Evolutionary conservation across 2,329 filamentous ascomycete species (phyloP).

Genomic region (Whalleya microplaca): DNA sequence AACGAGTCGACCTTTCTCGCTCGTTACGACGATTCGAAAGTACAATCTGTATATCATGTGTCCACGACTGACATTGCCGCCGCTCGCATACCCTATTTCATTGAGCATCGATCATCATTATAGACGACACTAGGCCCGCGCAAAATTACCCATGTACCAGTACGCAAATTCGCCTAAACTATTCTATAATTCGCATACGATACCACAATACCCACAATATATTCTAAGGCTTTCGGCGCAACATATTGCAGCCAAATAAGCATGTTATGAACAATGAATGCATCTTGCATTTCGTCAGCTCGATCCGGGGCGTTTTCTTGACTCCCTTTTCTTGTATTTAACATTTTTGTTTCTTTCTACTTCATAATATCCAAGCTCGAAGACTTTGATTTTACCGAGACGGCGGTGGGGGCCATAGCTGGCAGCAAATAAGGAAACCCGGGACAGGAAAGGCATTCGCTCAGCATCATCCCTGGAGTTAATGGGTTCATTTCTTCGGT

Average conservation of each 20-base stretch:
- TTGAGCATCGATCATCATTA: slow-evolving; percentile 21
- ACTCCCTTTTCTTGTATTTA: slow-evolving; percentile 24
- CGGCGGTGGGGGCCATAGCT: slow-evolving; percentile 4
- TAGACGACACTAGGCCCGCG: slow-evolving; percentile 27
- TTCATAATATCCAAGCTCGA: slow-evolving; percentile 3
- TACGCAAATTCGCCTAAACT: slow-evolving; percentile 21
- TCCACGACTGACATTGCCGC: slow-evolving; percentile 13
- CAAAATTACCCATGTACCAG: slow-evolving; percentile 22
- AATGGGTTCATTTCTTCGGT: slow-evolving; percentile 19
- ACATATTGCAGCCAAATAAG: slow-evolving; percentile 3
- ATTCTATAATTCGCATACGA: slow-evolving; percentile 32
- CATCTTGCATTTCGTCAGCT: slow-evolving; percentile 12
- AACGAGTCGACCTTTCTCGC: background rate
- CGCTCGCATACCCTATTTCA: slow-evolving; percentile 26
- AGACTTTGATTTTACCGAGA: slow-evolving; percentile 2
- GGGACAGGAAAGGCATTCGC: slow-evolving; percentile 15
- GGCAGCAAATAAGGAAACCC: slow-evolving; percentile 15
- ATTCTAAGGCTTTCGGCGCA: slow-evolving; percentile 6
- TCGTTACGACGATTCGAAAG: slow-evolving; percentile 8
- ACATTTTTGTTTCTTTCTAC: slow-evolving; percentile 8
- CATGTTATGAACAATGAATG: background rate
- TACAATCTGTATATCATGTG: slow-evolving; percentile 31
- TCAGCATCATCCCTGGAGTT: slow-evolving; percentile 20
- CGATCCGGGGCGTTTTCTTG: slow-evolving; percentile 3
- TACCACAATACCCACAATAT: slow-evolving; percentile 22